Conservation (phyloP, 805 yeast species). For the Candida adriatica region DNA sequence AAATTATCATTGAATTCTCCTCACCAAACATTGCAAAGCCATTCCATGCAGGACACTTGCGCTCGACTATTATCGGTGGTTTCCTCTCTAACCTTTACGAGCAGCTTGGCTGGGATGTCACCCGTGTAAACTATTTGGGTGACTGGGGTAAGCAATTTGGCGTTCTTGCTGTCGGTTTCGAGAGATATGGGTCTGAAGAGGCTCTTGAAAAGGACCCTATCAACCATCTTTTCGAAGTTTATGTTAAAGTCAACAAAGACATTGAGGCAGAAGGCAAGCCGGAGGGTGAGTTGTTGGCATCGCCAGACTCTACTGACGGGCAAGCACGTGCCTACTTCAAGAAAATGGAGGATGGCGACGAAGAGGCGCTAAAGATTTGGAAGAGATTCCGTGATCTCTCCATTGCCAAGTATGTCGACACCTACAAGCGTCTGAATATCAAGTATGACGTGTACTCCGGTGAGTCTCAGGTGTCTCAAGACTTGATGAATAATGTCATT, state of each 20-base stretch:
- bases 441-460: constrained; percentile 87
- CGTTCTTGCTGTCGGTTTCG: constrained; percentile 86
- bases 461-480: constrained; percentile 86
- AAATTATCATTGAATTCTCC: constrained; percentile 78
- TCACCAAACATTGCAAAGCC: constrained; percentile 99
- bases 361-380: constrained; percentile 73
- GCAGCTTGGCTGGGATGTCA: constrained; percentile 86
- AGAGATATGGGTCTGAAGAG: constrained; percentile 77
- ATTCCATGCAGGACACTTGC: constrained; percentile 98
- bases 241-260: constrained; percentile 80
- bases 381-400: constrained; percentile 83
- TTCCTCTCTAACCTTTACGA: constrained; percentile 87
- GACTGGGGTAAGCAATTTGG: constrained; percentile 99
- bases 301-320: constrained; percentile 55
- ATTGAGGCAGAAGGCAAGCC: constrained; percentile 49
- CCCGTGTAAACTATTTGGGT: constrained; percentile 90
- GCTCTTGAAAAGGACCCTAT: constrained; percentile 72
- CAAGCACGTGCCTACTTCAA: constrained; percentile 84
- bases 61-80: constrained; percentile 97
- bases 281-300: constrained; percentile 44
- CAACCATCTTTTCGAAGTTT: constrained; percentile 89
- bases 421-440: constrained; percentile 90
- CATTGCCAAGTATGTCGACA: constrained; percentile 75
- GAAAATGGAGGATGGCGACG: constrained; percentile 91
- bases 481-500: constrained; percentile 60